Evolutionary conservation across 2,329 filamentous ascomycete genomes (phyloP).

Genomic region (Xylariaceae sp.): DNA sequence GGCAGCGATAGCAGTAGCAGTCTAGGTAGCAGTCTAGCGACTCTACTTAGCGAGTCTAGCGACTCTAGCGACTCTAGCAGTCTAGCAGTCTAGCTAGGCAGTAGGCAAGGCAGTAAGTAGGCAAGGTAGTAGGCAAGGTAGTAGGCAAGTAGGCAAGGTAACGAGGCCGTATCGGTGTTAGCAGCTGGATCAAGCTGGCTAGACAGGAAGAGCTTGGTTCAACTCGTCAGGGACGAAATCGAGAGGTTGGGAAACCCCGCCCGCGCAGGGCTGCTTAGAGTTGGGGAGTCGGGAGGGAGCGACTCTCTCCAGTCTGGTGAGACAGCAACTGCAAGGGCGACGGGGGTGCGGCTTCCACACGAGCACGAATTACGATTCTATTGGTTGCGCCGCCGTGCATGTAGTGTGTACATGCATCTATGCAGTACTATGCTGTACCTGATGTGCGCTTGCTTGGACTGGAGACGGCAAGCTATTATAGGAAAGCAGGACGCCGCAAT

Average conservation of each 20-base stretch:
- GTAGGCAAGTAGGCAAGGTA: not conserved
- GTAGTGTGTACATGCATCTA: constrained; percentile 1
- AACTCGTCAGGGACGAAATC: constrained; percentile 21
- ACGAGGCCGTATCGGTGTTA: too few species aligned
- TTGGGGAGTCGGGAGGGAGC: constrained; percentile 15
- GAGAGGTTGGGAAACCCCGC: constrained; percentile 29
- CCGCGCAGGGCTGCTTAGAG: constrained; percentile 10
- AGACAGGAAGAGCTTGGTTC: not conserved
- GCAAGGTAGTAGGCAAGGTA: not conserved
- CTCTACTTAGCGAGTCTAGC: too few species aligned
- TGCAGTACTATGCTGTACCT: not conserved
- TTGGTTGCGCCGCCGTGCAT: constrained; percentile 7
- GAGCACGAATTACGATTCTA: constrained; percentile 3
- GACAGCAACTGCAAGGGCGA: constrained; percentile 19
- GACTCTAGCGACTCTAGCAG: too few species aligned
- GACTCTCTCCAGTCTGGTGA: constrained; percentile 18
- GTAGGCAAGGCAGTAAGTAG: too few species aligned
- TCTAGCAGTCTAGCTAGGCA: not conserved
- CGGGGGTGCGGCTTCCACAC: constrained; percentile 9
- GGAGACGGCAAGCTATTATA: not conserved
- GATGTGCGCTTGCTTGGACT: not conserved
- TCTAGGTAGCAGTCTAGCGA: not conserved
- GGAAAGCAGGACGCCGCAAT: too few species aligned
- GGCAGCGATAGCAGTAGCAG: not conserved
- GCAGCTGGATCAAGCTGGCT: not conserved